Base-by-base conservation (phyloP, 495 filamentous ascomycete species). In the Clavariopsis aquatica region DNA sequence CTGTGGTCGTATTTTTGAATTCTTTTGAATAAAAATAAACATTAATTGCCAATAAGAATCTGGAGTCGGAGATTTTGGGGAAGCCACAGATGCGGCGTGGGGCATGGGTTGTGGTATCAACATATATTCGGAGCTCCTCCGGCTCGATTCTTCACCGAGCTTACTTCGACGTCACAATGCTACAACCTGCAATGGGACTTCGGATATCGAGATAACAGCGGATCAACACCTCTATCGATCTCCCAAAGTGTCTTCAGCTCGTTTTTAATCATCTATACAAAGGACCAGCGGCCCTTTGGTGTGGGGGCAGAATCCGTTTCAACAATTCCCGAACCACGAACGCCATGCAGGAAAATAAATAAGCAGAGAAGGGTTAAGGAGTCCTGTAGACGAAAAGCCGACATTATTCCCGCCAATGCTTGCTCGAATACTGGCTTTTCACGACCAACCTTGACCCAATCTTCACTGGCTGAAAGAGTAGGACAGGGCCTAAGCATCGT, bases 141-240 rank as follows among this genome's bases (percentile, higher is more conserved):
- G 59, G 59, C 49, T n/a, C n/a, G n/a, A 64, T 52, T 64, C 51
- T 56, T 20, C 36, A 29, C 60, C 60, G 60, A 51, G 45, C 60
- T 64, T 64, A 64, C 60, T 49, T 53, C 27, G 28, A 53, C 51
- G 51, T 53, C 23, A 28, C 51, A 53, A 31, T 31, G 26, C 51
- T 24, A 23, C 51, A 3, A 8, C 19, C 12, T 22, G 51, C 51
- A 53, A 53, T 53, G 26, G 24, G 28, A 53, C 51, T 28, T 53
- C 24, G 51, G 51, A 53, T 53, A 31, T 8, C 23, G 24, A 53
- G 19, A 31, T 22, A 9, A 15, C 20, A 15, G 27, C 5, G 8
- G 17, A 53, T 4, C 34, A 9, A 24, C 4, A 53, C 24, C 51
- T 19, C 10, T 27, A 5, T 31, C 28, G 23, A 31, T 53, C 12